Base-by-base conservation (phyloP, 176 grass and related monocot genomes). In the Carex myosuroides region DNA sequence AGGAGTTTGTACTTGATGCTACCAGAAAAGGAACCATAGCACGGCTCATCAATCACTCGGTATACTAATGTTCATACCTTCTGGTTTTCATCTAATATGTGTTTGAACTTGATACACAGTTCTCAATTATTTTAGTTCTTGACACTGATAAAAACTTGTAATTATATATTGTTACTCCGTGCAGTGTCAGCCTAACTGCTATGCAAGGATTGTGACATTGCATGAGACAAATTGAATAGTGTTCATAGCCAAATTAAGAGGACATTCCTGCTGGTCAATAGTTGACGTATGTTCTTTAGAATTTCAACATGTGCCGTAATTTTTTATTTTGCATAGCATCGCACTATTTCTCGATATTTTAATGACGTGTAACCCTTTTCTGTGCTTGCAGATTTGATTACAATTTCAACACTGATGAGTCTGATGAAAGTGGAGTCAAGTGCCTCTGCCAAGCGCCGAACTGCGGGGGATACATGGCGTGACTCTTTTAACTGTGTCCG, bases 181-280 rank as follows among this genome's bases (percentile, higher is more conserved):
- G 61, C 88, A 99, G 93, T 99, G 96, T 77, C 90, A 90, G 91
- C 96, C 96, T 17, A 99, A 90, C 83, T 99, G 96, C 91, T 95
- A 99, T 42, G 96, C 96, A 13, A 90, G 96, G 77, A 99, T 95
- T 70, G 86, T 98, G 93, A 48, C 46, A 48, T 48, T 2, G 46
- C 46, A 11, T 2, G 89, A 88, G 33, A 88, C 86, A 80, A 85
- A 93, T 83, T 91, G 78, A 70, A 93, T 99, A 56, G 85, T 94
- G 70, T 91, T 95, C 41, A 90, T 99, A 26, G 93, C 96, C 20
- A 99, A 90, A 26, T 1, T 26, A 26, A 80, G 87, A 85, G 82
- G 79, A 93, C 24, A 90, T 95, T 57, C 83, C 86, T 54, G 91
- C 93, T 0, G 91, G 96, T 76, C 89, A 99, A 84, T 93, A 99